phyloP scores from a whole-genome alignment of 2,329 filamentous ascomycete genomes.

The Fusarium musae region DNA sequence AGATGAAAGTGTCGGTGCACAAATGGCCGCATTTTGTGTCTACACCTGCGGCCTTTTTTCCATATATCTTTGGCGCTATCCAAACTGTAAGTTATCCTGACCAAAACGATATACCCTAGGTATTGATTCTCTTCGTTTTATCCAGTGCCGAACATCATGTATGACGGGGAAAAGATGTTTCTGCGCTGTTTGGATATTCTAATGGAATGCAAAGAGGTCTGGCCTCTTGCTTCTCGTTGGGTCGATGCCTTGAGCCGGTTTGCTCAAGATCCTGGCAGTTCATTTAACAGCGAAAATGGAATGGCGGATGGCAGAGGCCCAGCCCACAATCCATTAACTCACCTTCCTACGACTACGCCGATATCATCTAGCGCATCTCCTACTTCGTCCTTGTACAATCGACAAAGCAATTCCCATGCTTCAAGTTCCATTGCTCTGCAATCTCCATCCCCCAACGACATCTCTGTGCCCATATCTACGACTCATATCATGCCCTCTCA shows the following conservation, averaged over 20 bases:
- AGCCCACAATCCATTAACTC: slow-evolving; percentile 40
- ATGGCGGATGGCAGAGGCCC: slow-evolving; percentile 61
- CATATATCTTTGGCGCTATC: slow-evolving; percentile 63
- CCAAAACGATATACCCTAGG: background rate
- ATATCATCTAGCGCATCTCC: slow-evolving; percentile 27
- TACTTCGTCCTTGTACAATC: slow-evolving; percentile 30
- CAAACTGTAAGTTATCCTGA: slow-evolving; percentile 53
- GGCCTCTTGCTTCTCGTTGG: slow-evolving; percentile 65
- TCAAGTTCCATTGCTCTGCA: slow-evolving; percentile 17
- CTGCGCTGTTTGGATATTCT: slow-evolving; percentile 58
- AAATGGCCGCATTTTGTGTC: slow-evolving; percentile 66
- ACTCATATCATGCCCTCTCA: slow-evolving; percentile 16
- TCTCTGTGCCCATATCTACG: slow-evolving; percentile 19
- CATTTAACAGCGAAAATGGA: slow-evolving; percentile 55
- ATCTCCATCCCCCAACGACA: slow-evolving; percentile 24
- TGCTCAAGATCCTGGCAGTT: slow-evolving; percentile 55
- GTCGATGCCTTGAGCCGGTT: slow-evolving; percentile 61
- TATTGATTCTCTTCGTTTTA: slow-evolving; percentile 51
- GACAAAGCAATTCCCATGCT: slow-evolving; percentile 21
- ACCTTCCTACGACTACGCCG: slow-evolving; percentile 26
- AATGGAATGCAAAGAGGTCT: slow-evolving; percentile 60
- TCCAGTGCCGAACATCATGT: slow-evolving; percentile 53
- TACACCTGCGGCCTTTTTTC: slow-evolving; percentile 66
- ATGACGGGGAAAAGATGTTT: slow-evolving; percentile 59
- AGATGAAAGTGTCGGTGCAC: slow-evolving; percentile 62